Conservation (phyloP, 176 grass and related monocot species). For the Aegilops bicornis region DNA sequence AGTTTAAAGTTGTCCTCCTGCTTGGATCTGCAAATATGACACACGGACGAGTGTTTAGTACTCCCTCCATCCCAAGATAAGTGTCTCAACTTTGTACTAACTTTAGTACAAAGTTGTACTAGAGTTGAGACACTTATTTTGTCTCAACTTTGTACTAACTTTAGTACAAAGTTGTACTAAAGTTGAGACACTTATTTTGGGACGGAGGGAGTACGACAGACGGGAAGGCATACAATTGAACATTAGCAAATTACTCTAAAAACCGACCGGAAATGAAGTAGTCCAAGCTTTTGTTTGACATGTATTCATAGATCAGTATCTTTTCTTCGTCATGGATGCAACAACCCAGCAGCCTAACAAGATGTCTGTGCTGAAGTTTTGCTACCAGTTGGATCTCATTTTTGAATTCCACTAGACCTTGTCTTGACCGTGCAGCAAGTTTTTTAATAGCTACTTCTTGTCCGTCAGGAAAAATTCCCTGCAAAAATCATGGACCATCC, state of each 20-base stretch:
- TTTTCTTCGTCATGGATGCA: constrained; percentile 55
- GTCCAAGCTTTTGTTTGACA: constrained; percentile 80
- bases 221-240: not conserved
- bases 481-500: constrained; percentile 4
- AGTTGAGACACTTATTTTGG: too few relatives aligned
- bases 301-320: constrained; percentile 68
- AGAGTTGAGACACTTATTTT: too few relatives aligned
- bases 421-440: constrained; percentile 43
- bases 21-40: constrained; percentile 31
- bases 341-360: constrained; percentile 53
- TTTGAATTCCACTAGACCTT: constrained; percentile 70
- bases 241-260: not conserved
- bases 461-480: constrained; percentile 58
- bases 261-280: constrained; percentile 61
- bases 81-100: too few relatives aligned
- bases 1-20: constrained; percentile 34
- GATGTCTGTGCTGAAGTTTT: constrained; percentile 57
- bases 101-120: too few relatives aligned
- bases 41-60: constrained; percentile 10
- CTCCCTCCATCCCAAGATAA: too few relatives aligned
- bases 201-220: not conserved
- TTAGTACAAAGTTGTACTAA: too few relatives aligned
- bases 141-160: too few relatives aligned
- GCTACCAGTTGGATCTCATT: constrained; percentile 63
- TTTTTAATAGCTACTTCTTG: constrained; percentile 64